Evolutionary conservation across 768 basidiomycete genomes (phyloP), one percentile per base, ranked within the genome.

Genomic region (Fistulinella prunicolor): DNA sequence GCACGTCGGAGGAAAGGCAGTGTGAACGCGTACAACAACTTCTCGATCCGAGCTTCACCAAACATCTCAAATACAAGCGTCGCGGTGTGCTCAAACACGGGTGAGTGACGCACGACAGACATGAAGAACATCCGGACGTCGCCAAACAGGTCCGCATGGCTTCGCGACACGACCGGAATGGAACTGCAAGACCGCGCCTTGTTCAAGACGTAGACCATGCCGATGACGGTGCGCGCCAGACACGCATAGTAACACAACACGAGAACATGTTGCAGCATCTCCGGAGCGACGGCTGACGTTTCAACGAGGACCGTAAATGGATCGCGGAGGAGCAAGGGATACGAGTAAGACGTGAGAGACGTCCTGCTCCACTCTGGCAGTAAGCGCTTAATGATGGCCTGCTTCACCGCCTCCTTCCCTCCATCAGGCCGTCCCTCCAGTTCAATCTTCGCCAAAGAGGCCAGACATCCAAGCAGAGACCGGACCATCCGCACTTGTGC

Each of bases 341-440:
- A 86, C 1, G 89, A 85, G 54, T 89, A 86, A 2, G 89, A 85
- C 4, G 85, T 87, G 48, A 92, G 73, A 1, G 90, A 86, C 21
- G 89, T 85, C 32, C 87, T 78, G 57, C 87, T 93, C 91, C 92
- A 94, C 67, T 95, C 93, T 1, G 94, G 92, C 28, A 95, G 63
- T 21, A 96, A 70, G 16, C 94, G 80, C 57, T 94, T 94, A 69
- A 95, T 84, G 57, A 96, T 86, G 0, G 87, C 87, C 52, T 89
- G 90, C 34, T 85, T 79, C 44, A 92, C 78, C 4, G 83, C 83
- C 48, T 89, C 86, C 34, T 81, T 76, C 4, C 88, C 88, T 55
- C 87, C 86, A 56, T 91, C 88, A 0, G 78, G 74, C 36, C 86
- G 70, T 28, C 74, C 78, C 58, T 80, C 83, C 68, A 92, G 86